A percentile compares a stretch with the other conserved stretches of the same genome.
Conservation (phyloP, 352 stramenopile genomes). For the Pythium volutum region DNA sequence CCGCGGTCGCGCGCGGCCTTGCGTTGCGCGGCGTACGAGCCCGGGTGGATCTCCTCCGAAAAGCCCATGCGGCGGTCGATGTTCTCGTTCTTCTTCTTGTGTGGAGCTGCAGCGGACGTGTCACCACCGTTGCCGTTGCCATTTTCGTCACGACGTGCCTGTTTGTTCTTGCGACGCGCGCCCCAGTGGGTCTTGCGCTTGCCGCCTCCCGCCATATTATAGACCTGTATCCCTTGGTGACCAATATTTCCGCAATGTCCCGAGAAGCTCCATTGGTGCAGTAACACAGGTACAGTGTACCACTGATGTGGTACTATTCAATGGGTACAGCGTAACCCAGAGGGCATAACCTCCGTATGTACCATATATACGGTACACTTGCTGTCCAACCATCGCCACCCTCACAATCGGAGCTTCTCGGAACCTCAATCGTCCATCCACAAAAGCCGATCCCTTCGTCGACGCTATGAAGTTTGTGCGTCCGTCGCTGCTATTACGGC, state of each 20-base stretch:
- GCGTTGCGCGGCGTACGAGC: conserved; percentile 70
- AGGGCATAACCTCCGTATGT: neutral
- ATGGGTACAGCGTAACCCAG: conserved; percentile 4
- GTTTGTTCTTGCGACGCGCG: conserved; percentile 74
- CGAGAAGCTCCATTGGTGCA: conserved; percentile 11
- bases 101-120: conserved; percentile 3
- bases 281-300: conserved; percentile 5
- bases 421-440: neutral
- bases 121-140: neutral
- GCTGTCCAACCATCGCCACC: conserved; percentile 18
- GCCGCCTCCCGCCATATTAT: conserved; percentile 28
- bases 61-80: conserved; percentile 55
- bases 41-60: conserved; percentile 61
- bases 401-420: neutral
- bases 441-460: neutral
- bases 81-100: conserved; percentile 25
- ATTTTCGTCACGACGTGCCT: conserved; percentile 28
- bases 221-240: neutral
- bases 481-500: conserved; percentile 8
- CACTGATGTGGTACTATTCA: neutral
- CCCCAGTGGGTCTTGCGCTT: conserved; percentile 80
- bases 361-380: neutral
- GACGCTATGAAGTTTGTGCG: conserved; percentile 21
- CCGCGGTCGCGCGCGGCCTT: conserved; percentile 13
- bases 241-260: neutral